phyloP scores from a whole-genome alignment of 495 filamentous ascomycete genomes.

The Cladorrhinum samala region DNA sequence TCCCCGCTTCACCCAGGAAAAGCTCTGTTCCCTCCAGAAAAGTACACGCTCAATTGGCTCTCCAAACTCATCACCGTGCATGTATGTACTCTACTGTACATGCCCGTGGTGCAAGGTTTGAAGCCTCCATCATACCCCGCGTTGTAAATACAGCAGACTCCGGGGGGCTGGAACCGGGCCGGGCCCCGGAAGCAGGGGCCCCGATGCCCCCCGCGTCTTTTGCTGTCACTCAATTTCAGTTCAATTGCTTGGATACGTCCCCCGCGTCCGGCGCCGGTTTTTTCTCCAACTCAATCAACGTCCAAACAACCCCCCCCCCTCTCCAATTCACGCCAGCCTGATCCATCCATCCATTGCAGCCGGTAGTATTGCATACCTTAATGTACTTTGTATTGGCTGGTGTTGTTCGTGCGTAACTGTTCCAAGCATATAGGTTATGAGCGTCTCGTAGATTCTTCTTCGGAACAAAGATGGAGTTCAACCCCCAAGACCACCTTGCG shows the following conservation, averaged over 20 bases:
- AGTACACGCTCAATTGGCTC: too few relatives aligned
- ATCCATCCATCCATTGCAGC: too few relatives aligned
- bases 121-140: not conserved
- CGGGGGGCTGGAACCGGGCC: not conserved
- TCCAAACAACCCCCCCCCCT: too few relatives aligned
- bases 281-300: conserved; percentile 7
- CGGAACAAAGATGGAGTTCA: conserved; percentile 1
- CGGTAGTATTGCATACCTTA: too few relatives aligned
- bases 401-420: not conserved
- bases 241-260: not conserved
- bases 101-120: too few relatives aligned
- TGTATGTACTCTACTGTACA: too few relatives aligned
- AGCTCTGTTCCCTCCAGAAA: too few relatives aligned
- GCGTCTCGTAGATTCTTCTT: too few relatives aligned
- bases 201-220: not conserved
- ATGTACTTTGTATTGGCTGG: not conserved
- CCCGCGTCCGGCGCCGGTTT: not conserved
- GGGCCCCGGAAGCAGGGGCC: conserved; percentile 1
- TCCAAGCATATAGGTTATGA: not conserved
- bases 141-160: not conserved
- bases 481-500: not conserved
- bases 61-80: too few relatives aligned
- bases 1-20: too few relatives aligned
- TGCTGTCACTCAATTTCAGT: not conserved
- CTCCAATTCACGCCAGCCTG: too few relatives aligned